Conservation (phyloP, 352 stramenopile genomes). For the Globisporangium apiculatum region DNA sequence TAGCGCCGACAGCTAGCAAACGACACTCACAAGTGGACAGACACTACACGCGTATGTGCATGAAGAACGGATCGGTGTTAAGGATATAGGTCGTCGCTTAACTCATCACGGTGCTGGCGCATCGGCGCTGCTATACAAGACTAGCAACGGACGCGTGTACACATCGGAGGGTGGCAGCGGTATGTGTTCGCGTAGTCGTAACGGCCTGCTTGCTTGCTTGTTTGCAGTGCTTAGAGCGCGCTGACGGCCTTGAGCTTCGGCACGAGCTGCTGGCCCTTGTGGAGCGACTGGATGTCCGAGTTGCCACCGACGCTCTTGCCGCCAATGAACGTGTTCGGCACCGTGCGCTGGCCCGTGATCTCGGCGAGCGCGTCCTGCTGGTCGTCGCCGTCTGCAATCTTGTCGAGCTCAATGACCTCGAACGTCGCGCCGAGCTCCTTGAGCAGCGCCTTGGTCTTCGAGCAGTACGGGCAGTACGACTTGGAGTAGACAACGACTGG, state of each 20-base stretch:
- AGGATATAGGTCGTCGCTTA: too few species aligned
- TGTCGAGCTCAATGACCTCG: slow-evolving; percentile 57
- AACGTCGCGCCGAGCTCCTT: slow-evolving; percentile 43
- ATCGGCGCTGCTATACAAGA: too few species aligned
- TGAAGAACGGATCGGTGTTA: too few species aligned
- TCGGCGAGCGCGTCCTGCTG: slow-evolving; percentile 53
- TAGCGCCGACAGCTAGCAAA: too few species aligned
- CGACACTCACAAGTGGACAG: too few species aligned
- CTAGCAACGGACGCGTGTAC: too few species aligned
- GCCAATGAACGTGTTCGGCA: slow-evolving; percentile 97
- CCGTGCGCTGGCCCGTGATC: slow-evolving; percentile 88
- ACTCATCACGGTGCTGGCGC: too few species aligned
- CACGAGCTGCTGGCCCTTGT: slow-evolving; percentile 84
- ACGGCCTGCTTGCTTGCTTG: too few species aligned
- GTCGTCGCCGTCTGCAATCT: slow-evolving; percentile 36
- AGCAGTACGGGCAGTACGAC: slow-evolving; percentile 94
- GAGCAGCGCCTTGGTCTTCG: slow-evolving; percentile 58
- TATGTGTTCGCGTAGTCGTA: too few species aligned
- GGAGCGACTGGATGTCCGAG: slow-evolving; percentile 89
- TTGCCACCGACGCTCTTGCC: slow-evolving; percentile 93
- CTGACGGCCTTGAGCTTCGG: slow-evolving; percentile 76
- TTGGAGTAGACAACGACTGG: slow-evolving; percentile 90
- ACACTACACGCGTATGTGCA: too few species aligned
- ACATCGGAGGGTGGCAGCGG: too few species aligned
- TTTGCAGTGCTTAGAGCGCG: slow-evolving; percentile 18